A percentile compares a stretch with the other conserved stretches of the same genome.
Evolutionary conservation across 106 monocot genomes (phyloP).

Genomic region (Apostasia shenzhenica): DNA sequence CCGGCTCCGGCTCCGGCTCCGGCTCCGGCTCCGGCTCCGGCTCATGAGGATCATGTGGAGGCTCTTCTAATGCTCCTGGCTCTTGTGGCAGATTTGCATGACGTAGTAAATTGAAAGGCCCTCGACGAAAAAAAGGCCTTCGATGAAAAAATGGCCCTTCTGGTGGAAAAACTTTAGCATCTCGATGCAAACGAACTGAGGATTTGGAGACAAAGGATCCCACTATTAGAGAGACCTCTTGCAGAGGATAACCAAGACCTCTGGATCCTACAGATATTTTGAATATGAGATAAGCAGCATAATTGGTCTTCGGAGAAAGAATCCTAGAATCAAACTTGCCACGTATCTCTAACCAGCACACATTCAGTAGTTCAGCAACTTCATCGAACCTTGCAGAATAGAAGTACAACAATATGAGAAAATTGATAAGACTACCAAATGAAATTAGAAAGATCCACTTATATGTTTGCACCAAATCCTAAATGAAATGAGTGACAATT

Average conservation of each 20-base stretch:
- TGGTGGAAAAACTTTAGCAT: neutral
- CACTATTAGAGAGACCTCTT: slow-evolving; percentile 22
- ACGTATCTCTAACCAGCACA: slow-evolving; percentile 69
- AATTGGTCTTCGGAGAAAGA: slow-evolving; percentile 49
- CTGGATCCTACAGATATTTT: slow-evolving; percentile 4
- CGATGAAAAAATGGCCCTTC: neutral
- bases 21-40: neutral
- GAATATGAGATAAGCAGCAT: slow-evolving; percentile 53
- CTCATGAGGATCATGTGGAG: neutral
- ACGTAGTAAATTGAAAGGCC: too few relatives aligned
- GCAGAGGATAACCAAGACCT: slow-evolving; percentile 29
- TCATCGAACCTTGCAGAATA: slow-evolving; percentile 49
- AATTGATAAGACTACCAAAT: too few relatives aligned
- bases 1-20: too few relatives aligned
- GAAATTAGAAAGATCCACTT: too few relatives aligned
- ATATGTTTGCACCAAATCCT: too few relatives aligned
- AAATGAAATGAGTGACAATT: too few relatives aligned
- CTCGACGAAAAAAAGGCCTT: neutral
- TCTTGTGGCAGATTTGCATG: neutral
- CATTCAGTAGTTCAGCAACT: slow-evolving; percentile 53
- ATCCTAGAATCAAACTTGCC: slow-evolving; percentile 25
- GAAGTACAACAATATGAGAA: too few relatives aligned
- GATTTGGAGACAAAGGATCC: slow-evolving; percentile 5
- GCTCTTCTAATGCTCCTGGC: neutral
- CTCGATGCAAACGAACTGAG: neutral